Percentiles rank a stretch among this genome's conserved stretches.
phyloP scores from a whole-genome alignment of 2,329 filamentous ascomycete species.

The Colletotrichum navitas region DNA sequence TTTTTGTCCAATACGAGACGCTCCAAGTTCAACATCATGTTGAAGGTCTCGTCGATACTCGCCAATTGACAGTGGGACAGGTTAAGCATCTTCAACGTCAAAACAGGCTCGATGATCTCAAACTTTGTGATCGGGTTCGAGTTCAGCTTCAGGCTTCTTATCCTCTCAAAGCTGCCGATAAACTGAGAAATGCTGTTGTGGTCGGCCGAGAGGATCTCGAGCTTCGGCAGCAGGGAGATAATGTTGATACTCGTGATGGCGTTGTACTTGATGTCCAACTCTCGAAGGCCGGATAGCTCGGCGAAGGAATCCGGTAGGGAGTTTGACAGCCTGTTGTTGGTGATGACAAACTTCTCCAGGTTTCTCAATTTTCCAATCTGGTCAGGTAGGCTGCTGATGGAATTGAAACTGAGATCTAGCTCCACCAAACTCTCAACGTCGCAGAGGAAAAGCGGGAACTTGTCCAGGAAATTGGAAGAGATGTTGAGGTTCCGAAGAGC shows the following conservation, averaged over 20 bases:
- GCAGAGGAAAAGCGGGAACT: conserved; percentile 88
- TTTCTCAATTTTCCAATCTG: conserved; percentile 82
- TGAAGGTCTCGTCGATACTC: conserved; percentile 89
- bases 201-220: conserved; percentile 90
- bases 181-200: conserved; percentile 95
- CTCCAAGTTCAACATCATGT: conserved; percentile 87
- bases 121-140: conserved; percentile 97
- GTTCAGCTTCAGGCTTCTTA: conserved; percentile 89
- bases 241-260: conserved; percentile 88
- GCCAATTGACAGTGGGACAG: conserved; percentile 92
- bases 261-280: conserved; percentile 96
- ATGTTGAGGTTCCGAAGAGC: conserved; percentile 87
- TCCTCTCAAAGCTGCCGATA: conserved; percentile 85
- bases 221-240: conserved; percentile 83
- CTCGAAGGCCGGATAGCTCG: conserved; percentile 82
- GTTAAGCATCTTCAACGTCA: conserved; percentile 87
- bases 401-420: conserved; percentile 96
- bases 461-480: conserved; percentile 90
- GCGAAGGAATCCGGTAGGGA: conserved; percentile 80
- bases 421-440: conserved; percentile 87
- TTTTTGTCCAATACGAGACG: conserved; percentile 94
- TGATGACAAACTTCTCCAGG: conserved; percentile 91
- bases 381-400: conserved; percentile 81
- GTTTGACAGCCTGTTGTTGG: conserved; percentile 89
- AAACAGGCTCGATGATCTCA: conserved; percentile 80